A percentile compares a stretch with the other conserved stretches of the same genome.
Evolutionary conservation across 169 alveolate species (phyloP).

Genomic region (Cryptosporidium ryanae): DNA sequence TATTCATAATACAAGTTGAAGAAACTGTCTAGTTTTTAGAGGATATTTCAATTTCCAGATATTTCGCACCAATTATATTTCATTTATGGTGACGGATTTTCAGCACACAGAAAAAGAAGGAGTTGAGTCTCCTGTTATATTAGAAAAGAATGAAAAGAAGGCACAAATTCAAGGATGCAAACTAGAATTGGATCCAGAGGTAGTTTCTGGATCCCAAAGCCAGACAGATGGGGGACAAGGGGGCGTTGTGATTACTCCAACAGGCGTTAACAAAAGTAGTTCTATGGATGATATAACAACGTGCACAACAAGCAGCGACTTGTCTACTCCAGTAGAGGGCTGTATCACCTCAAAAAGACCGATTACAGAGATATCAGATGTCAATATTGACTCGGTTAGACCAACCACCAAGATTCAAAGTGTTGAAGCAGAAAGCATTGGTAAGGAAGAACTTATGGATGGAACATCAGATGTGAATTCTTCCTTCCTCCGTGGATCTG

Average conservation of each 20-base stretch:
- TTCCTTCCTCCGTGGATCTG: constrained; percentile 15
- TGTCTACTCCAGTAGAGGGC: constrained; percentile 42
- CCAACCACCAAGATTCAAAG: constrained; percentile 42
- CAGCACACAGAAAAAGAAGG: too few relatives aligned
- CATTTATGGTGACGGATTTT: too few relatives aligned
- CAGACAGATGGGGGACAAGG: constrained; percentile 37
- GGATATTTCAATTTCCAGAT: too few relatives aligned
- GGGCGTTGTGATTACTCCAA: constrained; percentile 59
- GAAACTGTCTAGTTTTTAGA: too few relatives aligned
- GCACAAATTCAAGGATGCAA: not conserved
- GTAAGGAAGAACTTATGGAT: not conserved
- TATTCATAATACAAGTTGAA: too few relatives aligned
- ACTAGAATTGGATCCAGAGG: constrained; percentile 39
- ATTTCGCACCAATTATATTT: too few relatives aligned
- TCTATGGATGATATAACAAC: constrained; percentile 71
- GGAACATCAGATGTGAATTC: constrained; percentile 5
- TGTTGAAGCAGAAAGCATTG: not conserved
- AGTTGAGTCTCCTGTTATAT: too few relatives aligned
- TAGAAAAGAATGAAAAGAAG: not conserved
- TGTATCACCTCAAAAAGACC: constrained; percentile 33
- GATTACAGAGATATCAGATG: constrained; percentile 28
- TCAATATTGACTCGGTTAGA: not conserved
- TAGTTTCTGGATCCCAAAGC: constrained; percentile 5
- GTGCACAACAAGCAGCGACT: constrained; percentile 52
- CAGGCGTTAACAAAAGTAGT: constrained; percentile 58